Evolutionary conservation across 306 rosid species (phyloP).

Genomic region (Sesbania bispinosa): DNA sequence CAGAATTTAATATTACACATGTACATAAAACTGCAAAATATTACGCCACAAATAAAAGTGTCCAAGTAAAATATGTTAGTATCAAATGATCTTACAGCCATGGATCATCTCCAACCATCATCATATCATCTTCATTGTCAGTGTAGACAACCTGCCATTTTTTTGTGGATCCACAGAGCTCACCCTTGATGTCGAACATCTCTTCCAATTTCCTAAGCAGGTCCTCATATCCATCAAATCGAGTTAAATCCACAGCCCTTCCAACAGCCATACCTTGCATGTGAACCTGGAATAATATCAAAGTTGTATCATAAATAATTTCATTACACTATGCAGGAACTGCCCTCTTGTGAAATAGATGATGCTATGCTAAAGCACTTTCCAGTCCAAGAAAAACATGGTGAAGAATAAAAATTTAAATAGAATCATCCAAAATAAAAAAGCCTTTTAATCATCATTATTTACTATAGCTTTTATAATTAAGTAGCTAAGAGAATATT

Average conservation of each 20-base stretch:
- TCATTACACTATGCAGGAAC: conserved; percentile 10
- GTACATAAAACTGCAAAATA: not conserved
- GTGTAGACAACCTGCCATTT: conserved; percentile 95
- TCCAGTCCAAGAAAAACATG: conserved; percentile 3
- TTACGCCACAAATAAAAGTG: not conserved
- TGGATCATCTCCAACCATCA: conserved; percentile 99
- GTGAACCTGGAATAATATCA: conserved; percentile 62
- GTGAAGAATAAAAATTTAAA: not conserved
- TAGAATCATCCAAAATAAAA: not conserved
- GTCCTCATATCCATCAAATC: conserved; percentile 73
- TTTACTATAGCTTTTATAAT: not conserved
- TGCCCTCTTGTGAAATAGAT: conserved; percentile 3
- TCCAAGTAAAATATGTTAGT: not conserved
- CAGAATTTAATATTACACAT: conserved; percentile 2
- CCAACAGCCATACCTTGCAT: conserved; percentile 99
- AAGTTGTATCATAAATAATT: conserved; percentile 12
- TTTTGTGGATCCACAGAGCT: conserved; percentile 69
- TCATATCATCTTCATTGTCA: conserved; percentile 94
- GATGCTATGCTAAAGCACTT: not conserved
- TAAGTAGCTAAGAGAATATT: not conserved
- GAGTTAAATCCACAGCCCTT: conserved; percentile 90
- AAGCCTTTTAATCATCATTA: not conserved
- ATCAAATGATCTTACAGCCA: conserved; percentile 75
- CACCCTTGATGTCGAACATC: conserved; percentile 88
- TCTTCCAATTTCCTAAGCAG: conserved; percentile 81